Base-by-base conservation (phyloP, 768 basidiomycete genomes). In the Lactifluus hygrophoroides region DNA sequence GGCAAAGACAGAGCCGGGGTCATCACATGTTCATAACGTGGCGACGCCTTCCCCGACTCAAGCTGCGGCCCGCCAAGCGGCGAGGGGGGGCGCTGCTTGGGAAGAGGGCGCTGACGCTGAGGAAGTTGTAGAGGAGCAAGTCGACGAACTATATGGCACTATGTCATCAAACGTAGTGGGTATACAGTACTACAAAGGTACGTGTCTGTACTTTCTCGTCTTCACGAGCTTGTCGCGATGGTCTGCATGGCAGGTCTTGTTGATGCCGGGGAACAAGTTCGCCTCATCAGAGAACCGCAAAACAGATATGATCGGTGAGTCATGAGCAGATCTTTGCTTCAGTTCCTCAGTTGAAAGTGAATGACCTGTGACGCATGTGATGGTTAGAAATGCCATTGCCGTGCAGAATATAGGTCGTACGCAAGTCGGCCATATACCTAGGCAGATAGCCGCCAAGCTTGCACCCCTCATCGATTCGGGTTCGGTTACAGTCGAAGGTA, bases 361-460 rank as follows among this genome's bases (percentile, higher is more conserved):
- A n/a, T n/a, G n/a, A n/a, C n/a, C n/a, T n/a, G n/a, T n/a, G n/a
- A n/a, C 1, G 46, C 17, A 19, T 35, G 4, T 45, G 16, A 27
- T 37, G 17, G 19, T 52, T 54, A 89, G 86, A 28, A 89, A 90
- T 69, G 86, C 88, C 2, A 84, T 91, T 25, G 81, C 89, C 73
- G 90, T 94, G 27, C 76, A 80, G 67, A 94, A 94, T 66, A 90
- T 92, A 42, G 75, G 78, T 2, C 74, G 76, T 1, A 72, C 72
- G 13, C 86, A 92, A 77, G 90, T 94, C 3, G 92, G 92, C 1
- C 92, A 94, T 70, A 68, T 94, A 23, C 84, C 88, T 2, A 77
- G 79, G 34, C 72, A 70, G 21, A 76, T 85, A 13, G 88, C 81
- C 0, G 52, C 68, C 0, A 78, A 79, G 64, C 73, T 94, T 17